Conservation (phyloP, 106 monocot genomes). For the Xerophyta viscosa region DNA sequence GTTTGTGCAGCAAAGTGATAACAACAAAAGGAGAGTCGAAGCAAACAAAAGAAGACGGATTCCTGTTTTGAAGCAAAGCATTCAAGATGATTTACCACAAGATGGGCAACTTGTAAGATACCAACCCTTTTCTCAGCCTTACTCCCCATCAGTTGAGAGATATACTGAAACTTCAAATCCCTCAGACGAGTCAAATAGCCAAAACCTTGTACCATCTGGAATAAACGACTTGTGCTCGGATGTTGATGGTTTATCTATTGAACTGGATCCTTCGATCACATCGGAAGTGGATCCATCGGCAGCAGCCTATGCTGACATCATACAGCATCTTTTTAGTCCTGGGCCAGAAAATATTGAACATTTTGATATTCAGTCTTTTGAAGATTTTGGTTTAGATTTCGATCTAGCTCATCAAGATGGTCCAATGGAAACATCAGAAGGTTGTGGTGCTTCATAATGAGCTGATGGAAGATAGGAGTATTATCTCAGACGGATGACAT, state of each 20-base stretch:
- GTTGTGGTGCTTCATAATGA: too few species aligned
- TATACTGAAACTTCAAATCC: constrained; percentile 2
- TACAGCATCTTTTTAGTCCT: constrained; percentile 17
- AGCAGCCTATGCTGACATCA: constrained; percentile 5
- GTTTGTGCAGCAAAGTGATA: constrained; percentile 30
- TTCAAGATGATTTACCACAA: constrained; percentile 6
- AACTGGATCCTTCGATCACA: too few species aligned
- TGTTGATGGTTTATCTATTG: too few species aligned
- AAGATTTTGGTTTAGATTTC: constrained; percentile 22
- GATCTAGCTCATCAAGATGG: constrained; percentile 10
- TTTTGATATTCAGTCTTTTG: constrained; percentile 6
- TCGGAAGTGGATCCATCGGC: constrained; percentile 7
- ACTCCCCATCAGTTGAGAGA: background rate
- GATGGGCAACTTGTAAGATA: constrained; percentile 40
- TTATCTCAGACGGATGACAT: too few species aligned
- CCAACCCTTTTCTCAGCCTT: constrained; percentile 9
- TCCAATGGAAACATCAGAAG: too few species aligned
- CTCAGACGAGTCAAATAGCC: background rate
- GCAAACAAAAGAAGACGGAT: constrained; percentile 39
- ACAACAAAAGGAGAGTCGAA: constrained; percentile 20
- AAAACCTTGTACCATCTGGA: too few species aligned
- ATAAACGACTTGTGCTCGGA: too few species aligned
- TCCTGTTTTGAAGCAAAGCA: constrained; percentile 25
- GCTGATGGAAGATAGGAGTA: too few species aligned
- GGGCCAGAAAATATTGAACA: constrained; percentile 10